These are phyloP conservation scores for Phylloporus arenicola DNA, from an alignment of 768 basidiomycete genomes.

Conservation along the genomic window DNA sequence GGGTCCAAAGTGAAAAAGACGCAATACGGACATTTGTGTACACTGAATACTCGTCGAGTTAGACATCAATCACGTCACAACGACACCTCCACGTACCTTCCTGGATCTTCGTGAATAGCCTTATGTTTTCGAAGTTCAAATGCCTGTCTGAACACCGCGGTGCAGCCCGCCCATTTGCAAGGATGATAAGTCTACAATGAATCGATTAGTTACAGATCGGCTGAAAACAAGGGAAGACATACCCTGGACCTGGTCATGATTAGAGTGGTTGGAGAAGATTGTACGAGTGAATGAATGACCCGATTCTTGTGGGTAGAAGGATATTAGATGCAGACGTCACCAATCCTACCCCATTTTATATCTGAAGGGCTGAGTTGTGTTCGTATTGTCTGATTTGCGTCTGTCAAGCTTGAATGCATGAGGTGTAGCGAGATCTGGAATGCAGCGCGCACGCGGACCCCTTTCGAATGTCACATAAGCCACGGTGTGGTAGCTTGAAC, in stretches of 20 bases:
- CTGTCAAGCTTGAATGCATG: not conserved
- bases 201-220: not conserved
- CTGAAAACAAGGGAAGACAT: not conserved
- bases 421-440: no score
- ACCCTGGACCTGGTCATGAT: not conserved
- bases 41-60: not conserved
- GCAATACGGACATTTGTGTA: constrained; percentile 7
- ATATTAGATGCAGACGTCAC: not conserved
- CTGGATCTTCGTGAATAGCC: not conserved
- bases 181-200: not conserved
- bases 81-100: not conserved
- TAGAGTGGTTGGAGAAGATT: not conserved
- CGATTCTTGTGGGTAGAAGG: not conserved
- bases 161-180: not conserved
- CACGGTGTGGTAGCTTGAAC: not conserved
- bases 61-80: not conserved
- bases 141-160: not conserved
- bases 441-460: no score
- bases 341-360: not conserved
- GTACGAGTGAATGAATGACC: not conserved
- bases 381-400: not conserved
- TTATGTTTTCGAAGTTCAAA: not conserved
- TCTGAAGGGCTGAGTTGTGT: not conserved
- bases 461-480: no score
- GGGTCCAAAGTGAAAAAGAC: constrained; percentile 4